Conservation (phyloP, 164 flowering plant genomes). For the Vitis riparia region DNA sequence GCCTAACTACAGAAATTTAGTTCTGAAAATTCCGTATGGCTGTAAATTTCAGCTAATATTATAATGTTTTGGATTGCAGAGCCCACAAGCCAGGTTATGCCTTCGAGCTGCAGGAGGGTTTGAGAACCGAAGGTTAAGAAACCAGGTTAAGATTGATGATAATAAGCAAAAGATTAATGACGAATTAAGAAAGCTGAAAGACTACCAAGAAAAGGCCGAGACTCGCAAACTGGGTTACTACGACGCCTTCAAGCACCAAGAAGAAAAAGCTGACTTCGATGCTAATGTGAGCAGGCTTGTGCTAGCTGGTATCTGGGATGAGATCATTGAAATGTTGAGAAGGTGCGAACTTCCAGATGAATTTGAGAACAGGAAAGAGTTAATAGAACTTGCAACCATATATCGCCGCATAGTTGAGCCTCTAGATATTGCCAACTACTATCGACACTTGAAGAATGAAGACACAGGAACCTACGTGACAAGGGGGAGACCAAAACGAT, state of each 20-base stretch:
- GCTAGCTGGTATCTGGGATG: conserved; percentile 79
- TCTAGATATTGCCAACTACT: conserved; percentile 85
- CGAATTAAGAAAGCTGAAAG: conserved; percentile 25
- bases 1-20: too few species aligned
- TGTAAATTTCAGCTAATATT: not conserved
- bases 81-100: conserved; percentile 61
- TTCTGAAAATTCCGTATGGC: not conserved
- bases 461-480: conserved; percentile 67
- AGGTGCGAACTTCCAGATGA: conserved; percentile 67
- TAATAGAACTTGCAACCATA: conserved; percentile 62
- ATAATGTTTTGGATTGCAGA: conserved; percentile 36
- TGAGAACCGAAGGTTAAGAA: conserved; percentile 49
- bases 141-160: conserved; percentile 35
- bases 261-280: conserved; percentile 42
- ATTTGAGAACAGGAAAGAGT: conserved; percentile 50
- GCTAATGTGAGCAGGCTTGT: conserved; percentile 68
- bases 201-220: conserved; percentile 41
- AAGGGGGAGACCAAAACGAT: conserved; percentile 64
- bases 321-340: conserved; percentile 65
- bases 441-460: conserved; percentile 63
- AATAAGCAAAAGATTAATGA: conserved; percentile 40
- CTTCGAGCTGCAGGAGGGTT: conserved; percentile 68
- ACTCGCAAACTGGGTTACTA: conserved; percentile 51
- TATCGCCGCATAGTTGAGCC: conserved; percentile 73
- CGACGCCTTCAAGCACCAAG: conserved; percentile 66